Conservation (phyloP, 768 basidiomycete species). For the Punctularia strigosozonata region DNA sequence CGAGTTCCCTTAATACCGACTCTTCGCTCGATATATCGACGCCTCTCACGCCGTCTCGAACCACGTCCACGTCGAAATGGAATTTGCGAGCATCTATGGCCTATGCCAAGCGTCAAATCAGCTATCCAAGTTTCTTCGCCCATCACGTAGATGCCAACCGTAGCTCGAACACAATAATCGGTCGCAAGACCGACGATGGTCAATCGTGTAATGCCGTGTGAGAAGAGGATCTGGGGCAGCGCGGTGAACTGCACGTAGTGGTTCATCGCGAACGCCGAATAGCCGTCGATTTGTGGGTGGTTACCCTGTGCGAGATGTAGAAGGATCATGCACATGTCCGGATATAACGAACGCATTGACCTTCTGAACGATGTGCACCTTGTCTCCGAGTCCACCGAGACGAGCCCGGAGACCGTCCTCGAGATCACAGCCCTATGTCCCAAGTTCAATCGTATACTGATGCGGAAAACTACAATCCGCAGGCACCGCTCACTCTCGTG, state of each 20-base stretch:
- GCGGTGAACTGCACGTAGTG: conserved; percentile 1
- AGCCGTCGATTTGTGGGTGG: conserved; percentile 22
- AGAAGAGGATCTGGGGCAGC: not conserved
- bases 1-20: not conserved
- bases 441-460: too few relatives aligned
- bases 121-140: not conserved
- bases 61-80: conserved; percentile 13
- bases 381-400: not conserved
- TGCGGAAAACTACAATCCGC: too few relatives aligned
- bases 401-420: not conserved
- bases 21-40: conserved; percentile 4
- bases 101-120: not conserved
- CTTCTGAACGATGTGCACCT: conserved; percentile 17
- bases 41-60: conserved; percentile 11
- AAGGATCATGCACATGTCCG: not conserved
- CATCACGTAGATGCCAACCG: conserved; percentile 1
- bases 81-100: conserved; percentile 18
- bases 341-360: not conserved
- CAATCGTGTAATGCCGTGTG: conserved; percentile 15
- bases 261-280: conserved; percentile 29
- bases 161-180: conserved; percentile 28
- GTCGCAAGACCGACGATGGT: conserved; percentile 26
- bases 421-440: not conserved
- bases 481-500: not conserved
- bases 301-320: not conserved